phyloP scores from a whole-genome alignment of 2,329 filamentous ascomycete genomes.

The Colletotrichum higginsianum region DNA sequence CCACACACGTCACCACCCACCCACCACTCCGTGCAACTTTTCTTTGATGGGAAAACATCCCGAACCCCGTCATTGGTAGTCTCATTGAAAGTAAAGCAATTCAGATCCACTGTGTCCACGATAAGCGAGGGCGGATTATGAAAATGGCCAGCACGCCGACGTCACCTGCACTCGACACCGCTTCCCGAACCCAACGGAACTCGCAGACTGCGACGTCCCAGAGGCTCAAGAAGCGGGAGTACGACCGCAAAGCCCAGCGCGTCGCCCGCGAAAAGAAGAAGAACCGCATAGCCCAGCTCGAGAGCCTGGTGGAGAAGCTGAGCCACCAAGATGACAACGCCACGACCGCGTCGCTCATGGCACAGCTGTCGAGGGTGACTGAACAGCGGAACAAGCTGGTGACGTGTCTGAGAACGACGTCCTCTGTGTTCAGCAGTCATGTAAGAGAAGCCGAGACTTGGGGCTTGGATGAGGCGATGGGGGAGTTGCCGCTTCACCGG shows the following conservation, averaged over 20 bases:
- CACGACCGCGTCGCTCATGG: slow-evolving; percentile 46
- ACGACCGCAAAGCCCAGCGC: slow-evolving; percentile 51
- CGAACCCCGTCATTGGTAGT: background rate
- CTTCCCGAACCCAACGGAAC: background rate
- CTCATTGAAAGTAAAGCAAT: background rate
- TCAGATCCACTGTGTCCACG: no score
- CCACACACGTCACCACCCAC: background rate
- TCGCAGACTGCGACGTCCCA: slow-evolving; percentile 14
- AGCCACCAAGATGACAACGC: slow-evolving; percentile 45
- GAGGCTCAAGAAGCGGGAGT: slow-evolving; percentile 49
- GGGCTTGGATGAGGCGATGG: background rate
- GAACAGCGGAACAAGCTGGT: slow-evolving; percentile 45
- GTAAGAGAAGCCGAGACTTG: background rate
- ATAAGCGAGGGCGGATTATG: background rate
- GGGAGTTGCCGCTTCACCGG: background rate
- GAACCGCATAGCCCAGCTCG: slow-evolving; percentile 49
- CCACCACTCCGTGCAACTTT: background rate
- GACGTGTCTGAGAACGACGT: slow-evolving; percentile 9
- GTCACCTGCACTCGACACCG: background rate
- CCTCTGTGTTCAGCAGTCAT: background rate
- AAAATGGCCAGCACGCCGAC: background rate
- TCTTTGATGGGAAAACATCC: background rate
- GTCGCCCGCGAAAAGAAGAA: slow-evolving; percentile 50
- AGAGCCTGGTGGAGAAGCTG: slow-evolving; percentile 48
- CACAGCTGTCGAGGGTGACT: slow-evolving; percentile 46